Conservation (phyloP, 2,329 filamentous ascomycete species). For the Aspergillus sojae region DNA sequence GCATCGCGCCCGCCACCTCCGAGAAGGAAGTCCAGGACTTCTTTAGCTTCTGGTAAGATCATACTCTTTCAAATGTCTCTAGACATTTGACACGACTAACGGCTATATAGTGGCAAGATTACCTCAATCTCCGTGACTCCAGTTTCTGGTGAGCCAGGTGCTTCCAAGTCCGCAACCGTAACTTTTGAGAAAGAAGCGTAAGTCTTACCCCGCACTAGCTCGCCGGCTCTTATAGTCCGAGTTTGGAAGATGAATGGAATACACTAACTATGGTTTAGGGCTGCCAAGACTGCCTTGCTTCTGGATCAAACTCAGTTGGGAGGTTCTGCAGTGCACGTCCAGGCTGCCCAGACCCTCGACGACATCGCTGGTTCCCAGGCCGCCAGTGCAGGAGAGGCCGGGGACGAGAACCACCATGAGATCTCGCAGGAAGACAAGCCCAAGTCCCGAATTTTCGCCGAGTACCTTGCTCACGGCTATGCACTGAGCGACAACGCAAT, state of each 20-base stretch:
- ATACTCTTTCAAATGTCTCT: neutral
- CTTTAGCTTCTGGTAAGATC: conserved; percentile 86
- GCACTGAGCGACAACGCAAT: conserved; percentile 76
- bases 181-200: conserved; percentile 92
- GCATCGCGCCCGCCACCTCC: conserved; percentile 78
- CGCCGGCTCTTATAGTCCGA: neutral
- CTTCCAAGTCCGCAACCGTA: conserved; percentile 82
- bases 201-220: conserved; percentile 34
- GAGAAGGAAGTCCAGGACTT: conserved; percentile 95
- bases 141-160: conserved; percentile 55
- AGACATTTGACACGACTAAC: neutral
- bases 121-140: conserved; percentile 75
- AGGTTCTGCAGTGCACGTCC: conserved; percentile 73
- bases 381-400: conserved; percentile 55
- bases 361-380: conserved; percentile 64
- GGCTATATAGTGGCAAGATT: conserved; percentile 79
- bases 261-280: conserved; percentile 43
- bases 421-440: conserved; percentile 97
- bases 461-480: conserved; percentile 96
- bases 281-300: conserved; percentile 93
- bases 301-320: conserved; percentile 97
- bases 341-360: conserved; percentile 68
- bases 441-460: conserved; percentile 86
- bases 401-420: conserved; percentile 62
- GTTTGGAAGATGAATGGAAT: neutral